These are phyloP conservation scores for Lophium mytilinum DNA, from an alignment of 495 filamentous ascomycete genomes.

Conservation along the genomic window DNA sequence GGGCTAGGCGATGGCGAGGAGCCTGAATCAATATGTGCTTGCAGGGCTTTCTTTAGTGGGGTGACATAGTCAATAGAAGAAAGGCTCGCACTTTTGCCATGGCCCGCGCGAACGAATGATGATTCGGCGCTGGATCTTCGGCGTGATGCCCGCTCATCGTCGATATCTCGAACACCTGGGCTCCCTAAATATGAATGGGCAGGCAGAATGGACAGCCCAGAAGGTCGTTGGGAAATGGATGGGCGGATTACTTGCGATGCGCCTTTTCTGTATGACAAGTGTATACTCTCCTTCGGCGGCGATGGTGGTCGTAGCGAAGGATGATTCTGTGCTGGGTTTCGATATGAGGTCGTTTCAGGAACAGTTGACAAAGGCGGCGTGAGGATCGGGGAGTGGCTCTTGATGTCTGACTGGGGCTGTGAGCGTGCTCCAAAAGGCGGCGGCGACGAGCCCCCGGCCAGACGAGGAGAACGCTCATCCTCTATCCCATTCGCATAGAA, in stretches of 20 bases:
- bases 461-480: slow-evolving; percentile 5
- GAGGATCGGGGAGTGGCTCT: slow-evolving; percentile 13
- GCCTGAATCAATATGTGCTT: slow-evolving; percentile 6
- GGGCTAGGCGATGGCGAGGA: background rate
- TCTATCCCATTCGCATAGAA: slow-evolving; percentile 35
- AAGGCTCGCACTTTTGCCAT: slow-evolving; percentile 25
- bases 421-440: slow-evolving; percentile 16
- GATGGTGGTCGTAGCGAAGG: slow-evolving; percentile 27
- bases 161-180: background rate
- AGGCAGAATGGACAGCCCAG: slow-evolving; percentile 12
- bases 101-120: slow-evolving; percentile 11
- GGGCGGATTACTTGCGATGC: slow-evolving; percentile 33
- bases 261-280: slow-evolving; percentile 37
- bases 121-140: slow-evolving; percentile 20
- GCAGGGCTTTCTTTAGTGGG: slow-evolving; percentile 8
- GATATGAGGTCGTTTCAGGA: slow-evolving; percentile 20
- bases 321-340: slow-evolving; percentile 1
- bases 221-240: slow-evolving; percentile 3
- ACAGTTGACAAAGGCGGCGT: slow-evolving; percentile 24
- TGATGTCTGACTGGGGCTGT: slow-evolving; percentile 35
- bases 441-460: slow-evolving; percentile 19
- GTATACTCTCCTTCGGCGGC: slow-evolving; percentile 34
- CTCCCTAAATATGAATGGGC: slow-evolving; percentile 1
- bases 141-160: slow-evolving; percentile 2
- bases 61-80: slow-evolving; percentile 27